Base-by-base conservation (phyloP, 345 rosid species). In the Nasturtium officinale region DNA sequence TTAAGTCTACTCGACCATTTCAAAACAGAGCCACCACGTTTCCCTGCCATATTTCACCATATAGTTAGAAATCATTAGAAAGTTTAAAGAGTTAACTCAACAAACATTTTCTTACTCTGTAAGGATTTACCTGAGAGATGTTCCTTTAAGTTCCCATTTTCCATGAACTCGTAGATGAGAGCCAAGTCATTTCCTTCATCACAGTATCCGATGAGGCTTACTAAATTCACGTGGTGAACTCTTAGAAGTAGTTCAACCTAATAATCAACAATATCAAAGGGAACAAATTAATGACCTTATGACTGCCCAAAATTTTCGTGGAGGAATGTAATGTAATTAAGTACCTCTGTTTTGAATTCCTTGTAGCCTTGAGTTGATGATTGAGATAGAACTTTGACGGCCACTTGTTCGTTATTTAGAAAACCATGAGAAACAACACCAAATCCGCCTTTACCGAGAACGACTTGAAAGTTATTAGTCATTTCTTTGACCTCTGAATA, bases 121-220 rank as follows among this genome's bases (percentile, higher is more conserved):
- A 33, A 58, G 0, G 15, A 26, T 11, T 38, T 47, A 64, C 87
- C 87, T 69, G 71, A 79, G 43, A 86, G 69, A 79, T 76, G 78
- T 23, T 79, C 70, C 35, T 15, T 75, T 42, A 86, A 51, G 71
- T 79, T 82, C 8, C 87, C 87, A n/a, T 53, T 54, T 35, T 75
- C 82, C 87, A 86, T 82, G 76, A 77, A 79, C 77, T 82, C 87
- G 21, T 86, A 84, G 54, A 86, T 53, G 18, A 86, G 81, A 51
- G 74, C 83, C 47, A 74, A 67, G 42, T 78, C 77, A 25, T 61
- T 56, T 38, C 72, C 82, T 11, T 84, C 86, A 64, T 84, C 67
- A 69, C 83, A 86, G 13, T 82, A 86, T 6, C 90, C 87, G 0
- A 84, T 20, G 25, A 86, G 79, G 21, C 75, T 77, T 58, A 75